These are phyloP conservation scores for Phytophthora colocasiae DNA, from an alignment of 352 stramenopile species.

Conservation along the genomic window DNA sequence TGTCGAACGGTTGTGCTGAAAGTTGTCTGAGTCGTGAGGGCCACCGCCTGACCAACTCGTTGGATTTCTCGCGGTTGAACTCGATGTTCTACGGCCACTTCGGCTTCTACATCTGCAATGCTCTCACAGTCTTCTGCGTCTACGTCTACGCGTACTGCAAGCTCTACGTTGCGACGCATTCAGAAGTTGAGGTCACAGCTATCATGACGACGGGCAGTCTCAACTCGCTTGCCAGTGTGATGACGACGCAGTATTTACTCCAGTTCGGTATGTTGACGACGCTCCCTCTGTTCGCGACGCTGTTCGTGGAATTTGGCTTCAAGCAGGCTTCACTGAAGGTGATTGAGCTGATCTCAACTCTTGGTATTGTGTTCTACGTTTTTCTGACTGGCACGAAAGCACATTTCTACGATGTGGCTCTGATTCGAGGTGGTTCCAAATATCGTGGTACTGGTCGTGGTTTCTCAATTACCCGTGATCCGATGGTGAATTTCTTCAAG, in stretches of 20 bases:
- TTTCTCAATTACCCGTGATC: conserved; percentile 87
- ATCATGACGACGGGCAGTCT: conserved; percentile 71
- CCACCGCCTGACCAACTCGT: conserved; percentile 74
- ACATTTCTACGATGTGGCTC: conserved; percentile 87
- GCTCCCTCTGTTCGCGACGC: conserved; percentile 76
- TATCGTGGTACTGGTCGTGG: conserved; percentile 88
- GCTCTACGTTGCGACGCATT: conserved; percentile 81
- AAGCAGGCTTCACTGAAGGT: conserved; percentile 80
- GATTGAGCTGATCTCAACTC: conserved; percentile 75
- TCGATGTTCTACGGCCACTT: conserved; percentile 92
- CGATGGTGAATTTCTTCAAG: conserved; percentile 91
- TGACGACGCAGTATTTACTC: conserved; percentile 89
- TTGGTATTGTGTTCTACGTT: conserved; percentile 89
- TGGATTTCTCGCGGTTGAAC: conserved; percentile 90
- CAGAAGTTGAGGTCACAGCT: conserved; percentile 60
- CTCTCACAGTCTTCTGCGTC: conserved; percentile 85
- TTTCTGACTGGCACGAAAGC: conserved; percentile 89
- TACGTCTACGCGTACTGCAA: conserved; percentile 90
- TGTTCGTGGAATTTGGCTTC: conserved; percentile 84
- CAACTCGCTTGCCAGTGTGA: conserved; percentile 71
- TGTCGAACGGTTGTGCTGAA: conserved; percentile 86
- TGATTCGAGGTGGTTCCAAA: conserved; percentile 87
- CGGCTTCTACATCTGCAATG: conserved; percentile 91
- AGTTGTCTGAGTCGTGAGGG: conserved; percentile 84
- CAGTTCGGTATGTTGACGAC: conserved; percentile 90